Evolutionary conservation across 2,329 filamentous ascomycete genomes (phyloP).

Genomic region (Ophiostoma himal-ulmi): DNA sequence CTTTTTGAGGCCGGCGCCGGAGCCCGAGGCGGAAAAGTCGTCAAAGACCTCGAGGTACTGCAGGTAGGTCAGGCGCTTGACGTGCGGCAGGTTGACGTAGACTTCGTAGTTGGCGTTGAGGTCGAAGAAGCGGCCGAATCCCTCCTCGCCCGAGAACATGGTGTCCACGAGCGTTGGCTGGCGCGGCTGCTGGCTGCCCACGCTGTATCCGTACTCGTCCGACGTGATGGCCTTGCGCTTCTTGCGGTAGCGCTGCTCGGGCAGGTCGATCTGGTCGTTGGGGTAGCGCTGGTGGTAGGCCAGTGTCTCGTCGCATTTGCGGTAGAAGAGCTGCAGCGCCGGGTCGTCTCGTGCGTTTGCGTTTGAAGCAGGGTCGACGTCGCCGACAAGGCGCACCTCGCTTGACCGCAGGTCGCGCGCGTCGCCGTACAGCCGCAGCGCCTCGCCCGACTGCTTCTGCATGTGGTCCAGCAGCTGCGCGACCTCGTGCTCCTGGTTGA

Average conservation of each 20-base stretch:
- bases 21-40: constrained; percentile 72
- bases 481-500: constrained; percentile 90
- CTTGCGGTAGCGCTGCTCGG: constrained; percentile 82
- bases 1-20: constrained; percentile 46
- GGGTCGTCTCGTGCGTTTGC: background rate
- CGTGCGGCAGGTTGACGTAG: constrained; percentile 81
- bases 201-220: background rate
- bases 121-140: constrained; percentile 88
- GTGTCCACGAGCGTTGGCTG: constrained; percentile 68
- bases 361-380: constrained; percentile 55
- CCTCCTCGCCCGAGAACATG: constrained; percentile 94
- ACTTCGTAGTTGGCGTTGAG: constrained; percentile 76
- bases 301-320: constrained; percentile 72
- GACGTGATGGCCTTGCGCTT: constrained; percentile 46
- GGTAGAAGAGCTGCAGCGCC: constrained; percentile 79
- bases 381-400: constrained; percentile 69
- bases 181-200: background rate
- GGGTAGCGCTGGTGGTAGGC: constrained; percentile 87
- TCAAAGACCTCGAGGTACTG: constrained; percentile 93
- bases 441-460: constrained; percentile 72
- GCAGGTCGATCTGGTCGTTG: constrained; percentile 90
- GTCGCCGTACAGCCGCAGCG: constrained; percentile 81
- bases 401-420: constrained; percentile 62
- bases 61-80: constrained; percentile 80
- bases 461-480: constrained; percentile 81